Evolutionary conservation across 148 eudicot species (phyloP), one percentile per base, ranked within the genome.

Genomic region (Silene latifolia): DNA sequence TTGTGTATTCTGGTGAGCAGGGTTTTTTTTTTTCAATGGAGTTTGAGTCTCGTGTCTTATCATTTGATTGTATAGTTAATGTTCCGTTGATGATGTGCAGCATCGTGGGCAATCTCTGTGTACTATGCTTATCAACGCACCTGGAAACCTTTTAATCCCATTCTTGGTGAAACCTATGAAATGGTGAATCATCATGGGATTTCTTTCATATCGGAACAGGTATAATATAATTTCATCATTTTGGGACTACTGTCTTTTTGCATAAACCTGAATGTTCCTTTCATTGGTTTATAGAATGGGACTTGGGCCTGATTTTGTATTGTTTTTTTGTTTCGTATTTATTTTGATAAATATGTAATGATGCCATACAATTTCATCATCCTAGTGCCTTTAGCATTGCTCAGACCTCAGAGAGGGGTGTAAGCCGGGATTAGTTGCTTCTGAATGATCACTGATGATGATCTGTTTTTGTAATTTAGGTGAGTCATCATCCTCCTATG

Each of bases 401-500:
- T n/a, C 19, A 67, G 46, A 48, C 53, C 21, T 39, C n/a, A n/a
- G n/a, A 58, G 46, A 20, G 8, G 19, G 12, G 32, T 47, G 24
- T 21, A 1, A 20, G 21, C n/a, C n/a, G 10, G 24, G 29, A 44
- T 20, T 68, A 18, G 51, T 53, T 63, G 62, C 18, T 53, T 44
- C 75, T 75, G 44, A n/a, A n/a, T n/a, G n/a, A n/a, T 12, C 27
- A 59, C 1, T 73, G 19, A 39, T 66, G 27, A 24, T 66, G 61
- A 4, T 53, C 53, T 80, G 9, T 14, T 72, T 25, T 67, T 15
- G 39, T 47, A 4, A 24, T 70, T 56, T 84, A 95, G 98, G 98
- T 95, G 73, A 87, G 98, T 81, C 98, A 95, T 81, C 99, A 95
- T 81, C 99, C 99, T 79, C 99, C 99, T 47, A 90, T 90, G 89